Evolutionary conservation across 495 filamentous ascomycete species (phyloP).

Genomic region (Lasiosphaeria miniovina): DNA sequence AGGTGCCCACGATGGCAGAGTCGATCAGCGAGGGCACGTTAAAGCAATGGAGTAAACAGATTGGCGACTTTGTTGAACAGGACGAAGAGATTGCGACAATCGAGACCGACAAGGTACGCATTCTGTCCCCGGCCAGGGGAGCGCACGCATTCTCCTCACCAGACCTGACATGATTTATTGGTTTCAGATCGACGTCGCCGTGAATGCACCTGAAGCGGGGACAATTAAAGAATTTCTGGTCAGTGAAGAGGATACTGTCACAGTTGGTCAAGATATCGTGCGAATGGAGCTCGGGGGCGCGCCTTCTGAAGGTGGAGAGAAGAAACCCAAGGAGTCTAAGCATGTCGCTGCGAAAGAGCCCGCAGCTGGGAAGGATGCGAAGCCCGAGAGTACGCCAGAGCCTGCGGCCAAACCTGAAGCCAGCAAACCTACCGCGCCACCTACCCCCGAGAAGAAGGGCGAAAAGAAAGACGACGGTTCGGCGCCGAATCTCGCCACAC

Average conservation of each 20-base stretch:
- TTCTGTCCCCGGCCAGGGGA: background rate
- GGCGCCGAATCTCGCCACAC: conserved; percentile 47
- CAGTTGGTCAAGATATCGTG: conserved; percentile 86
- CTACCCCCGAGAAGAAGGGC: conserved; percentile 26
- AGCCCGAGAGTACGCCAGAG: conserved; percentile 48
- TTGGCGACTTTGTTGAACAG: conserved; percentile 91
- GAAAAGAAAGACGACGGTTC: conserved; percentile 31
- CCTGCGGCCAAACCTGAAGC: conserved; percentile 34
- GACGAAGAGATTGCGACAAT: conserved; percentile 99
- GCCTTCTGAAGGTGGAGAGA: conserved; percentile 50
- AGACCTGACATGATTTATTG: conserved; percentile 2
- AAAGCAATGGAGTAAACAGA: conserved; percentile 92
- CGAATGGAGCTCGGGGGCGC: conserved; percentile 76
- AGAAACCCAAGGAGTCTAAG: conserved; percentile 55
- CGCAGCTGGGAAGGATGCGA: conserved; percentile 52
- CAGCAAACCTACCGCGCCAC: conserved; percentile 34
- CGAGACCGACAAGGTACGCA: conserved; percentile 95
- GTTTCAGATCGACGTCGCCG: conserved; percentile 83
- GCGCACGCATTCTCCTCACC: background rate
- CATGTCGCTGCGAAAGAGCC: conserved; percentile 57
- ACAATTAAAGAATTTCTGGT: conserved; percentile 89
- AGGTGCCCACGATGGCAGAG: conserved; percentile 97
- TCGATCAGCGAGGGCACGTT: conserved; percentile 97
- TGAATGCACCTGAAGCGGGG: conserved; percentile 90
- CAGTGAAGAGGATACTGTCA: conserved; percentile 93